Conservation (phyloP, 2,329 filamentous ascomycete genomes). For the Bertia moriformis region DNA sequence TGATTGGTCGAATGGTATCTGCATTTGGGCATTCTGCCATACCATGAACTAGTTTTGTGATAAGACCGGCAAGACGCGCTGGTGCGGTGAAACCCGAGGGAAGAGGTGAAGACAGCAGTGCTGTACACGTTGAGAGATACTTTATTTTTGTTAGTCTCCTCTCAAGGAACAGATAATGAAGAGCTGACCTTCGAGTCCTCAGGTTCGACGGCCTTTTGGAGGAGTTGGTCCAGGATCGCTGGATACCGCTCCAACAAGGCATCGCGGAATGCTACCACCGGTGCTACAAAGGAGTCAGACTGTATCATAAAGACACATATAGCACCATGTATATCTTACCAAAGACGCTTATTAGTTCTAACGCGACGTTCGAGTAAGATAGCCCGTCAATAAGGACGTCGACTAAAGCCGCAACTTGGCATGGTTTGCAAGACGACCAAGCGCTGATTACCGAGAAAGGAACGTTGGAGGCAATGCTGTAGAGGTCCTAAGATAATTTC, state of each 20-base stretch:
- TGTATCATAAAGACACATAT: background rate
- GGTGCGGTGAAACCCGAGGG: slow-evolving; percentile 13
- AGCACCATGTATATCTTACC: background rate
- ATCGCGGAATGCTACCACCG: slow-evolving; percentile 13
- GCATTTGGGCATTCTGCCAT: background rate
- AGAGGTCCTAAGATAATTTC: background rate
- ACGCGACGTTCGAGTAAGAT: background rate
- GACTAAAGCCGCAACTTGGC: background rate
- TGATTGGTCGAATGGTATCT: background rate
- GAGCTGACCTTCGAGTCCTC: slow-evolving; percentile 13
- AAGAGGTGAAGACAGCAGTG: slow-evolving; percentile 17
- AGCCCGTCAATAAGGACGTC: background rate
- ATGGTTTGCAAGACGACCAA: background rate
- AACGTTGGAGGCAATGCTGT: background rate
- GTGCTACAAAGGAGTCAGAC: slow-evolving; percentile 8
- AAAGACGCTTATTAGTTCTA: background rate
- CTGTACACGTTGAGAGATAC: slow-evolving; percentile 11
- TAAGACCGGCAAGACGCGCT: slow-evolving; percentile 15
- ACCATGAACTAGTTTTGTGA: slow-evolving; percentile 5
- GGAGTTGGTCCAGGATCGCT: slow-evolving; percentile 15
- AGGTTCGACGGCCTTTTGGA: slow-evolving; percentile 13
- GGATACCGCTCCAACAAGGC: slow-evolving; percentile 15
- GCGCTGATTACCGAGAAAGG: background rate
- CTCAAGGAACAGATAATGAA: background rate
- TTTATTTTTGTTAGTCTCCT: background rate